Conservation (phyloP, 441 rosid genomes). For the Theobroma grandiflorum region DNA sequence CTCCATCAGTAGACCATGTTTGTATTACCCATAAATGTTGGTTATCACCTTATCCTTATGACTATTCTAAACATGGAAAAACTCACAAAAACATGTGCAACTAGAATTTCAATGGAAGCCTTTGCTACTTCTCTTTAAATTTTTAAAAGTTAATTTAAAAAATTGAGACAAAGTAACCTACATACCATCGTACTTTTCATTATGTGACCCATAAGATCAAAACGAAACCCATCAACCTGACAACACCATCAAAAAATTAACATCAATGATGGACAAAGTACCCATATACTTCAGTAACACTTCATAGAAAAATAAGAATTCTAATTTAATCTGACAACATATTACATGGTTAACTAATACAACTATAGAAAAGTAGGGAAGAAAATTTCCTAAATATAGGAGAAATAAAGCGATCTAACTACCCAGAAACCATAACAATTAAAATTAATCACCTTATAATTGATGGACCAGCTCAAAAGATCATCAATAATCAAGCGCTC, state of each 20-base stretch:
- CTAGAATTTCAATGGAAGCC: constrained; percentile 8
- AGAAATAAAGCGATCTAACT: background rate
- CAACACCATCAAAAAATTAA: constrained; percentile 36
- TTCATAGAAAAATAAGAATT: constrained; percentile 21
- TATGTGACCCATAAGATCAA: constrained; percentile 98
- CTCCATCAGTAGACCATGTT: background rate
- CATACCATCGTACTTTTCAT: constrained; percentile 92
- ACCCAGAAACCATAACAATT: constrained; percentile 18
- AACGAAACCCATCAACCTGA: constrained; percentile 97
- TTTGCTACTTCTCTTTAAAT: background rate
- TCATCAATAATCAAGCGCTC: constrained; percentile 91
- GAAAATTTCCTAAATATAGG: background rate
- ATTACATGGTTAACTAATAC: background rate
- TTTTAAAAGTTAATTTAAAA: background rate
- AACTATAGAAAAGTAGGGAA: constrained; percentile 13
- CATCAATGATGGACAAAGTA: background rate
- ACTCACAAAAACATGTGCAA: background rate
- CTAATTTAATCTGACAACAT: constrained; percentile 8
- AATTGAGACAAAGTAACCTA: constrained; percentile 28
- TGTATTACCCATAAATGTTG: background rate
- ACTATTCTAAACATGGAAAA: background rate
- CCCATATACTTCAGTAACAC: constrained; percentile 25
- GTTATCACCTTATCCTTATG: constrained; percentile 13
- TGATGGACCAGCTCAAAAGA: constrained; percentile 81
- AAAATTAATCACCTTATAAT: constrained; percentile 78